Evolutionary conservation across 2,329 filamentous ascomycete genomes (phyloP), one percentile per base, ranked within the genome.

Genomic region (Penicillium vulpinum): DNA sequence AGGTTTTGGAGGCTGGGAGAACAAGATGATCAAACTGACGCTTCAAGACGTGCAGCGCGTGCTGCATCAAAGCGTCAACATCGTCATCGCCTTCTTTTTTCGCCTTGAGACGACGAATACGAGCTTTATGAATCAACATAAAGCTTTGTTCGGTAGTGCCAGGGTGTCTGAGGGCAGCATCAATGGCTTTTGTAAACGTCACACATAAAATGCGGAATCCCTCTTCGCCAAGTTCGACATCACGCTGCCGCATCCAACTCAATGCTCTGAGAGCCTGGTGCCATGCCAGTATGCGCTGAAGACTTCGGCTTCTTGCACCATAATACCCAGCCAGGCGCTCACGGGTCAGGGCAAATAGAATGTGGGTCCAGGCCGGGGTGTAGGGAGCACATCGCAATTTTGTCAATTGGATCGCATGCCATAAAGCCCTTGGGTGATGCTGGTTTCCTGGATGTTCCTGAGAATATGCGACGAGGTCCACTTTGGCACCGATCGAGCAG

Each of bases 281-380:
- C 76, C 77, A 79, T 35, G 71, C 66, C 38, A 76, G 52, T 43
- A 77, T 64, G 48, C 67, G 64, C 44, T 76, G 69, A 26, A 66
- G 60, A 38, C 64, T 58, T 46, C 62, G 62, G 24, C 59, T 59
- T n/a, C 67, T 48, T 29, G 58, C 56, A 18, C 58, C 61, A 40
- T 64, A 57, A 35, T 57, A 56, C 13, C 59, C 53, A 11, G 57
- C 58, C 15, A 66, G 57, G 36, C 69, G 65, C 18, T 67, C 60
- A 31, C 55, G 58, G 38, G 62, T 61, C 41, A 77, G 58, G 35
- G 67, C 67, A 33, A 65, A 64, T n/a, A 78, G 61, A 26, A 78
- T 62, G 35, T 68, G 61, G 40, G 67, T 63, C 76, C 77, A 79
- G 3, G 73, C 60, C 28, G 70, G 69, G 35, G 67, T 63, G 26